These are phyloP conservation scores for Gautieria morchelliformis DNA, from an alignment of 768 basidiomycete genomes.

Conservation along the genomic window DNA sequence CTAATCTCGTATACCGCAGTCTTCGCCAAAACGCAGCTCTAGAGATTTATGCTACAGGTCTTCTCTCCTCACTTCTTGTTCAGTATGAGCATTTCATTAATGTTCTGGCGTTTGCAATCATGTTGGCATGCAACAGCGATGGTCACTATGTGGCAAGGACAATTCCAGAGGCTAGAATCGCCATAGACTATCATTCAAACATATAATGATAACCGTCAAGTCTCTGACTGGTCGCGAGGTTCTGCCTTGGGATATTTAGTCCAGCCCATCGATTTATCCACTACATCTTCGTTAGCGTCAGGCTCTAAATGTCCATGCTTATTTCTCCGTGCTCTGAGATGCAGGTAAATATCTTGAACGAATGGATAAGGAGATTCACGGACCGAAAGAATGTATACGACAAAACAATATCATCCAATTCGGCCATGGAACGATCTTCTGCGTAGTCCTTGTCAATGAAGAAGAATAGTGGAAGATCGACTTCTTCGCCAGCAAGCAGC, in stretches of 20 bases:
- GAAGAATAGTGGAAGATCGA: constrained; percentile 96
- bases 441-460: constrained; percentile 97
- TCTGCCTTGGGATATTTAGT: constrained; percentile 6
- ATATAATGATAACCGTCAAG: too few relatives aligned
- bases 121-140: too few relatives aligned
- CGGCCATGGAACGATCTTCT: constrained; percentile 82
- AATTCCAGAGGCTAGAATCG: too few relatives aligned
- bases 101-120: not conserved
- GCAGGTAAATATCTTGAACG: not conserved
- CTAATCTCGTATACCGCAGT: too few relatives aligned
- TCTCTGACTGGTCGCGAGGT: not conserved
- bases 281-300: constrained; percentile 71
- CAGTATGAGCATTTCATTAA: not conserved
- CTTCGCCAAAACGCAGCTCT: too few relatives aligned
- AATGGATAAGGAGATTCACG: constrained; percentile 15
- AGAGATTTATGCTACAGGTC: not conserved
- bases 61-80: not conserved
- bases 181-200: too few relatives aligned
- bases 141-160: too few relatives aligned
- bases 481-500: constrained; percentile 88
- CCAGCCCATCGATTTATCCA: constrained; percentile 50
- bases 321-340: constrained; percentile 79
- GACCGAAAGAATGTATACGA: constrained; percentile 98
- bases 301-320: constrained; percentile 80
- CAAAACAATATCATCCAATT: constrained; percentile 84